These are phyloP conservation scores for Acephala macrosclerotiorum DNA, from an alignment of 2,329 filamentous ascomycete species.

Conservation along the genomic window DNA sequence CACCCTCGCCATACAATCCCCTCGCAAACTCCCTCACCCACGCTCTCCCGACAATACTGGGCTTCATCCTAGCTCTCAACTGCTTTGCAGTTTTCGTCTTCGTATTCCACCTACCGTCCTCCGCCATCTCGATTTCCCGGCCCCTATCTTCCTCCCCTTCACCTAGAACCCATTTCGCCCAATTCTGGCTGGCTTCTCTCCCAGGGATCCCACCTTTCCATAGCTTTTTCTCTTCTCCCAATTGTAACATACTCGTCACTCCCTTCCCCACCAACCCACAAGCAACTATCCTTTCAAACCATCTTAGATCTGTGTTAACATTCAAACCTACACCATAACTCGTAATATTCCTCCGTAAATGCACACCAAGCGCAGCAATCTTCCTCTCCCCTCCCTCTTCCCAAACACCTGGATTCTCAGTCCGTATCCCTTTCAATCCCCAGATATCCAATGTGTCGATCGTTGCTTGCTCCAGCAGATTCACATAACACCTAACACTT, in stretches of 20 bases:
- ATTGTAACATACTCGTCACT: slow-evolving; percentile 71
- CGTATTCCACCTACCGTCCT: slow-evolving; percentile 17
- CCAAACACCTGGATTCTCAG: slow-evolving; percentile 62
- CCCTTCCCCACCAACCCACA: slow-evolving; percentile 84
- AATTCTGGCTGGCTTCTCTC: not conserved
- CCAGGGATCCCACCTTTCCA: slow-evolving; percentile 1
- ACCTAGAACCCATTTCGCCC: not conserved
- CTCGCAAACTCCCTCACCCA: slow-evolving; percentile 35
- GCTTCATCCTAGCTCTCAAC: slow-evolving; percentile 23
- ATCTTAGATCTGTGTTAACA: slow-evolving; percentile 68
- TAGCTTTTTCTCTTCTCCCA: slow-evolving; percentile 47
- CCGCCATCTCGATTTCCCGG: not conserved
- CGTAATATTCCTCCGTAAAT: slow-evolving; percentile 82
- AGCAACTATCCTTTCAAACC: slow-evolving; percentile 81
- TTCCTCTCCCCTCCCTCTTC: slow-evolving; percentile 61
- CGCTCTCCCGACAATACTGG: slow-evolving; percentile 22
- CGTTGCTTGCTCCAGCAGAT: slow-evolving; percentile 78
- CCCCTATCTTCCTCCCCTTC: not conserved
- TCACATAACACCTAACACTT: slow-evolving; percentile 78
- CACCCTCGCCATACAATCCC: slow-evolving; percentile 27
- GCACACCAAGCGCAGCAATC: slow-evolving; percentile 92
- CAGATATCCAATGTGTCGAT: slow-evolving; percentile 69
- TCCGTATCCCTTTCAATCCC: slow-evolving; percentile 68
- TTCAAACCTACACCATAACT: slow-evolving; percentile 87
- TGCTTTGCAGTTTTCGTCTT: slow-evolving; percentile 10